Evolutionary conservation across 345 rosid species (phyloP).

Genomic region (Anacardium occidentale): DNA sequence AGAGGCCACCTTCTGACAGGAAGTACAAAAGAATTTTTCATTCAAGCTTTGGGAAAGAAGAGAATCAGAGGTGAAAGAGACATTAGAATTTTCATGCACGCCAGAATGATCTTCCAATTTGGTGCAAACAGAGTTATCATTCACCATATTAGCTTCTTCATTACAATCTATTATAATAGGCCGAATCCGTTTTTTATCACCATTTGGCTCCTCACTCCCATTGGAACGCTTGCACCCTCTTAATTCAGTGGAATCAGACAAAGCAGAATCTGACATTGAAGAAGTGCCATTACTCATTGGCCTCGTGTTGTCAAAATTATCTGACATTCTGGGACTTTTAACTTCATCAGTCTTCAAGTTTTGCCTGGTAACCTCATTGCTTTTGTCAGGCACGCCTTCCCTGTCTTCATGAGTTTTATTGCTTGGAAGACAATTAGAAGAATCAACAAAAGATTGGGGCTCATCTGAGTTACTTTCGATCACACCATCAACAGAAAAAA

Average conservation of each 20-base stretch:
- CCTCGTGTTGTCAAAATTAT: slow-evolving; percentile 24
- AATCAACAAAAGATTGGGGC: slow-evolving; percentile 25
- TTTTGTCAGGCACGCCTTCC: slow-evolving; percentile 20
- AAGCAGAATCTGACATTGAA: slow-evolving; percentile 33
- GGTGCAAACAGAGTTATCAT: slow-evolving; percentile 25
- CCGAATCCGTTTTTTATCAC: slow-evolving; percentile 46
- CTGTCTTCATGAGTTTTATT: slow-evolving; percentile 29
- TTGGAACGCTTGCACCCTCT: slow-evolving; percentile 41
- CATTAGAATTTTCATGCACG: slow-evolving; percentile 24
- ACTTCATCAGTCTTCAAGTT: slow-evolving; percentile 29
- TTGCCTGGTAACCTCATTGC: slow-evolving; percentile 23
- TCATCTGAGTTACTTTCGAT: slow-evolving; percentile 35
- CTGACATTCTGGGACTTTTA: slow-evolving; percentile 21
- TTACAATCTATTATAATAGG: slow-evolving; percentile 38
- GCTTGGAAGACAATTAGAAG: slow-evolving; percentile 14
- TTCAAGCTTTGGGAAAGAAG: slow-evolving; percentile 30
- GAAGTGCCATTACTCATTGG: slow-evolving; percentile 33
- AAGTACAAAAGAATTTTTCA: slow-evolving; percentile 66
- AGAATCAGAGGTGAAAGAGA: slow-evolving; percentile 22
- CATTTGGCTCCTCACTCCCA: slow-evolving; percentile 38
- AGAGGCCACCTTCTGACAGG: slow-evolving; percentile 57
- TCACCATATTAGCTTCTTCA: slow-evolving; percentile 41
- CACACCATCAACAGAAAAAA: slow-evolving; percentile 24
- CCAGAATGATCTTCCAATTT: slow-evolving; percentile 33
- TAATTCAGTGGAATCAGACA: slow-evolving; percentile 28